phyloP scores from a whole-genome alignment of 257 asterid genomes.

The Nicotiana undulata region DNA sequence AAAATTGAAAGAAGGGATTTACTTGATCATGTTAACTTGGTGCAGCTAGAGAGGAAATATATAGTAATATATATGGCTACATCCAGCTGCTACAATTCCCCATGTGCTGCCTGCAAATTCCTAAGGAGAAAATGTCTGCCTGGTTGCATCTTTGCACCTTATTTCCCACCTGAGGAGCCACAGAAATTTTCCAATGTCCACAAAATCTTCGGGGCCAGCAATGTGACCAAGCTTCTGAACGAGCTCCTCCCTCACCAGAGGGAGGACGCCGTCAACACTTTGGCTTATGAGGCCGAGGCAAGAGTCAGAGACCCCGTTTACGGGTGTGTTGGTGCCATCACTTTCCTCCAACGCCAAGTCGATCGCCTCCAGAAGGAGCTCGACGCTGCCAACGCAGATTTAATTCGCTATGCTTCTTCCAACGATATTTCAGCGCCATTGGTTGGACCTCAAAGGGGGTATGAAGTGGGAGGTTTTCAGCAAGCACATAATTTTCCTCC shows the following conservation, averaged over 20 bases:
- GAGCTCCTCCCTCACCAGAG: conserved; percentile 41
- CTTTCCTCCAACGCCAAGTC: conserved; percentile 36
- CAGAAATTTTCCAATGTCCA: conserved; percentile 43
- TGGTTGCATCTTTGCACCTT: conserved; percentile 34
- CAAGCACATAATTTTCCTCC: not conserved
- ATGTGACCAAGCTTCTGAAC: conserved; percentile 36
- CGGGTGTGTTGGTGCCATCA: conserved; percentile 43
- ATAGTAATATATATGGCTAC: conserved; percentile 25
- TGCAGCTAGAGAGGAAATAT: not conserved
- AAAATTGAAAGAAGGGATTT: not conserved
- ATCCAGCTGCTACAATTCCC: conserved; percentile 36
- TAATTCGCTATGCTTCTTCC: conserved; percentile 24
- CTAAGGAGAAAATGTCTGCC: conserved; percentile 37
- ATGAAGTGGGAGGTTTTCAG: not conserved
- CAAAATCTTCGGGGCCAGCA: conserved; percentile 44
- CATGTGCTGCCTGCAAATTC: conserved; percentile 54
- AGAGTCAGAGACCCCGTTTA: conserved; percentile 42
- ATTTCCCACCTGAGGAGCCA: conserved; percentile 46
- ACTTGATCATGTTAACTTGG: not conserved
- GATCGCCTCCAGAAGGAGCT: conserved; percentile 39
- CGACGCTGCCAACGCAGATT: conserved; percentile 25
- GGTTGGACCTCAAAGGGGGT: not conserved
- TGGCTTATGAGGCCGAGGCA: conserved; percentile 49
- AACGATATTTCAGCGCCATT: not conserved
- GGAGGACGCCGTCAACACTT: conserved; percentile 38